These are phyloP conservation scores for Termitomyces sp. DNA, from an alignment of 768 basidiomycete species.

Conservation along the genomic window DNA sequence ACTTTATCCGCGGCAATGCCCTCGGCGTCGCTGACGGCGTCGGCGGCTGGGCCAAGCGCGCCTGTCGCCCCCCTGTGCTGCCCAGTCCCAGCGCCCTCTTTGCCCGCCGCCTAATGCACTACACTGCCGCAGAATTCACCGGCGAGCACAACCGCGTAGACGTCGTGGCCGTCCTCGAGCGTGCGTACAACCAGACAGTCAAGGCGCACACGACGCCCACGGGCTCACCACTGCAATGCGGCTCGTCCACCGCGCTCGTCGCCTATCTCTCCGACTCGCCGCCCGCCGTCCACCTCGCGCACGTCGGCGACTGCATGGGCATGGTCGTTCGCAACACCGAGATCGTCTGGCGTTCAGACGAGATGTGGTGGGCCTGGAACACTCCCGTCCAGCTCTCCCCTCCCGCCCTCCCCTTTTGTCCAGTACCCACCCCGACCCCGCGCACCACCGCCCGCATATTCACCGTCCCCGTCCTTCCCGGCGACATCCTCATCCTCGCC, in stretches of 20 bases:
- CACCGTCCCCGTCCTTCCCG: conserved; percentile 60
- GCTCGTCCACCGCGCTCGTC: conserved; percentile 65
- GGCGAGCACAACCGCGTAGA: conserved; percentile 42
- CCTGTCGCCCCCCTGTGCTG: neutral
- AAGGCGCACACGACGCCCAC: conserved; percentile 46
- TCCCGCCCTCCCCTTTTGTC: neutral
- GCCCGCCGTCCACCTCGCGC: conserved; percentile 75
- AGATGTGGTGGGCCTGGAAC: conserved; percentile 84
- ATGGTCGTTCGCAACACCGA: conserved; percentile 77
- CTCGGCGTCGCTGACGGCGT: conserved; percentile 96
- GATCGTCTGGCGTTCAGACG: conserved; percentile 82
- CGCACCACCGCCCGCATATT: conserved; percentile 61
- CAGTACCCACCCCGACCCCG: conserved; percentile 17
- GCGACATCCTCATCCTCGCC: conserved; percentile 78
- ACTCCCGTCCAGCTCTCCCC: conserved; percentile 41
- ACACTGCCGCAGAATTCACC: conserved; percentile 54
- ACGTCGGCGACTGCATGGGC: conserved; percentile 84
- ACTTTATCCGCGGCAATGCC: conserved; percentile 75
- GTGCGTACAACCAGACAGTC: conserved; percentile 63
- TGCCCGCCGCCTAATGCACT: conserved; percentile 82
- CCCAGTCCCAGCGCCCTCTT: conserved; percentile 49
- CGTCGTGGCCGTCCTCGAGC: conserved; percentile 62
- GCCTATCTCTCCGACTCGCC: conserved; percentile 51
- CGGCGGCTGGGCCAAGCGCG: conserved; percentile 63
- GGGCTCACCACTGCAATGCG: conserved; percentile 42